Evolutionary conservation across 768 basidiomycete species (phyloP).

Genomic region (Podaxis mareebaensis): DNA sequence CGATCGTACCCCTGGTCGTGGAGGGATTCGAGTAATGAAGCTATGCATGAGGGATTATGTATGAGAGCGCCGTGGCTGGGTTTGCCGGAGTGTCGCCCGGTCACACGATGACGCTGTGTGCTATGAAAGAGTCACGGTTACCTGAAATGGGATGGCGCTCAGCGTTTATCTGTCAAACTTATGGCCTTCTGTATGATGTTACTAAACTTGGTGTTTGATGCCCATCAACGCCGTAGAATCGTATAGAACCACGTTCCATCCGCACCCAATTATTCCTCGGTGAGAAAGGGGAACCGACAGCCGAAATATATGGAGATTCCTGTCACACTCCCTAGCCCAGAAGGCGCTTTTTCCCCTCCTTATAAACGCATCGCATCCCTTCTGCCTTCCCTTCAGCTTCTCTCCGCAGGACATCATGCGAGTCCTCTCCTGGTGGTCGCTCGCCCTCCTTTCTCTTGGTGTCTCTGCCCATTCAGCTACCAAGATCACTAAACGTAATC

Average conservation of each 20-base stretch:
- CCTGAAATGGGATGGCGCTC: background rate
- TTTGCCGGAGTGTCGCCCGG: background rate
- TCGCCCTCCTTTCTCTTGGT: conserved; percentile 22
- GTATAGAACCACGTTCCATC: background rate
- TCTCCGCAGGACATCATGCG: conserved; percentile 16
- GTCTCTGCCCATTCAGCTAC: conserved; percentile 27
- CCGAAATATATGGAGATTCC: background rate
- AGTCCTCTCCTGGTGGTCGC: conserved; percentile 20
- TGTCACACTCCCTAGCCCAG: background rate
- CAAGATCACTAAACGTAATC: conserved; percentile 27
- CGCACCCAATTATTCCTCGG: background rate
- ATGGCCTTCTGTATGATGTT: background rate
- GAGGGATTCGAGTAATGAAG: background rate
- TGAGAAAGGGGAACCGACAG: background rate
- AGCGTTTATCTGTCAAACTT: conserved; percentile 10
- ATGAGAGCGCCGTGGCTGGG: background rate
- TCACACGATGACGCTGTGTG: conserved; percentile 1
- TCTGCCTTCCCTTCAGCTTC: conserved; percentile 10
- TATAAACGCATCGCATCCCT: background rate
- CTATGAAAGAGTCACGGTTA: background rate
- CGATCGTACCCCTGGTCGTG: conserved; percentile 3
- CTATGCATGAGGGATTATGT: conserved; percentile 5
- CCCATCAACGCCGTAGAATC: background rate
- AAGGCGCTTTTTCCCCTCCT: conserved; percentile 2
- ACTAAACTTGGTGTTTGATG: background rate